These are phyloP conservation scores for Solanum ahanhuiri DNA, from an alignment of 257 asterid species.

Conservation along the genomic window DNA sequence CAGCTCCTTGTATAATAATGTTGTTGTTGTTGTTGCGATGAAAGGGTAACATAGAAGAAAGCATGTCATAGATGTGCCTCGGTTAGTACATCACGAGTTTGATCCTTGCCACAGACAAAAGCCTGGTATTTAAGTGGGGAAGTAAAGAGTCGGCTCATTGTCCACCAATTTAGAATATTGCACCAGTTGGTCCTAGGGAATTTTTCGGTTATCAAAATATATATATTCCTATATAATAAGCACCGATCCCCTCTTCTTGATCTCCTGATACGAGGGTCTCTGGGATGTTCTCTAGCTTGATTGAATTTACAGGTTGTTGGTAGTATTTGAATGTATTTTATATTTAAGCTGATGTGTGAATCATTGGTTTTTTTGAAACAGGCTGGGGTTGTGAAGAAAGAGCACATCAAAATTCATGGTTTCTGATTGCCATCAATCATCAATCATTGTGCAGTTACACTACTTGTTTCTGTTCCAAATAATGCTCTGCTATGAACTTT, in stretches of 20 bases:
- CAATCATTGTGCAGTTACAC: neutral
- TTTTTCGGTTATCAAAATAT: neutral
- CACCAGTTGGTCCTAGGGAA: neutral
- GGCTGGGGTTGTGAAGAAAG: slow-evolving; percentile 40
- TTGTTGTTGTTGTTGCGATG: neutral
- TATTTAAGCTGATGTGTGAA: neutral
- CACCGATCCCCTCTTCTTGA: neutral
- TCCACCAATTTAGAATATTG: neutral
- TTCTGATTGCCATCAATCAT: slow-evolving; percentile 9
- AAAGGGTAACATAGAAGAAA: neutral
- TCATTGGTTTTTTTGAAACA: neutral
- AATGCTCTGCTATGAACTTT: neutral
- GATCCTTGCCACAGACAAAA: neutral
- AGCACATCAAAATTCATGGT: slow-evolving; percentile 39
- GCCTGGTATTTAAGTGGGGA: neutral
- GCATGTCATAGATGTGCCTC: neutral
- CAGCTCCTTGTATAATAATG: neutral
- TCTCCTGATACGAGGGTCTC: neutral
- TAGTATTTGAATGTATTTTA: neutral
- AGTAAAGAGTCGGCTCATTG: neutral
- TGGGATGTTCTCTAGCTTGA: neutral
- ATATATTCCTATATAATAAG: neutral
- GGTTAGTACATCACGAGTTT: neutral
- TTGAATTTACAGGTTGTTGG: neutral
- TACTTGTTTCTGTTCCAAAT: neutral